A percentile compares a stretch with the other conserved stretches of the same genome.
These are phyloP conservation scores for Lavandula angustifolia DNA, from an alignment of 257 asterid species.

Conservation along the genomic window DNA sequence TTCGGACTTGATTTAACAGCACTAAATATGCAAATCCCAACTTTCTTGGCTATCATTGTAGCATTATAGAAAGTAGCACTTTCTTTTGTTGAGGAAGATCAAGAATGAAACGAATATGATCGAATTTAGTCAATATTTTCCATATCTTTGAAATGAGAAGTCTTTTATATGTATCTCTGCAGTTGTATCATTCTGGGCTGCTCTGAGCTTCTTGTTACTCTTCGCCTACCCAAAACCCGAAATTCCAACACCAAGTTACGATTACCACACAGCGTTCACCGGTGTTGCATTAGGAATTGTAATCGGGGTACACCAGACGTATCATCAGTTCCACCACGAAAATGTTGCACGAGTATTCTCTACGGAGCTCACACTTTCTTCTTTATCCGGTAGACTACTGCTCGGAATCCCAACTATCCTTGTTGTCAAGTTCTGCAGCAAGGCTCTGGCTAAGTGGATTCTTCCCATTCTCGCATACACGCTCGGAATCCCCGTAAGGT, in stretches of 20 bases:
- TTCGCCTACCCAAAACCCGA: conserved; percentile 90
- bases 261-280: conserved; percentile 73
- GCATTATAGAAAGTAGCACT: neutral
- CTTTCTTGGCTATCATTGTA: neutral
- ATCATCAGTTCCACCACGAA: conserved; percentile 84
- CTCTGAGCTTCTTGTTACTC: conserved; percentile 66
- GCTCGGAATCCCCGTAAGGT: conserved; percentile 73
- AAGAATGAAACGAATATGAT: too few relatives aligned
- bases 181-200: conserved; percentile 80
- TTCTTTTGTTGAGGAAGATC: neutral
- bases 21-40: neutral
- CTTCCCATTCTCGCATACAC: conserved; percentile 76
- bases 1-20: too few relatives aligned
- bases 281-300: conserved; percentile 88
- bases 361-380: conserved; percentile 47
- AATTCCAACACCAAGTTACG: conserved; percentile 77
- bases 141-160: conserved; percentile 1
- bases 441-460: conserved; percentile 82
- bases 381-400: conserved; percentile 57
- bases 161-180: conserved; percentile 38
- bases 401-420: conserved; percentile 77
- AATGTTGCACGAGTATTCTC: conserved; percentile 60
- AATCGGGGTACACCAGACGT: conserved; percentile 78
- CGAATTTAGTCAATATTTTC: neutral
- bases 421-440: conserved; percentile 71